These are phyloP conservation scores for Ascoidea tarda DNA, from an alignment of 805 yeast species.

Conservation along the genomic window DNA sequence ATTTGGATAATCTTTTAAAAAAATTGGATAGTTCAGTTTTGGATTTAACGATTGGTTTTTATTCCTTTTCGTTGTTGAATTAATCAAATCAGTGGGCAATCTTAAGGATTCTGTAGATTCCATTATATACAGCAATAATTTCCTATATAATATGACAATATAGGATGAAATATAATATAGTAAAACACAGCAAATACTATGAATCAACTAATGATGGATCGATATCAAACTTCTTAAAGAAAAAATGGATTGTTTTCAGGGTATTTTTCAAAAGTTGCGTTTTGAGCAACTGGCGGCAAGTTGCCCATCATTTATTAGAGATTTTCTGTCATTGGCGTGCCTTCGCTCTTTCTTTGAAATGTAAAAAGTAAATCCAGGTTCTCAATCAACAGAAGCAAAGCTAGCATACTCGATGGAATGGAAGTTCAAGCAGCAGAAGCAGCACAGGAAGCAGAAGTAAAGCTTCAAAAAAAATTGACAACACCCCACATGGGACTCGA, in stretches of 20 bases:
- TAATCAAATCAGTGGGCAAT: too few species aligned
- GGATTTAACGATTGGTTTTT: neutral
- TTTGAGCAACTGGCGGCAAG: neutral
- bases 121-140: neutral
- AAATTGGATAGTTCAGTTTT: neutral
- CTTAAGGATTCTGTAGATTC: slow-evolving; percentile 1
- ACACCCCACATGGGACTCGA: neutral
- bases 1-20: too few species aligned
- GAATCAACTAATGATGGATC: neutral
- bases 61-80: neutral
- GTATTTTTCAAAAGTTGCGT: neutral
- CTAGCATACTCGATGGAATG: too few species aligned
- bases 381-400: neutral
- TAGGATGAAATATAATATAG: too few species aligned
- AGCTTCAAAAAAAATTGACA: neutral
- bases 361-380: neutral
- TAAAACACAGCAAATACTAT: too few species aligned
- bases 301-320: neutral
- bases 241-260: neutral
- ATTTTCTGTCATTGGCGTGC: neutral
- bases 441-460: neutral
- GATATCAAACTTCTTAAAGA: neutral
- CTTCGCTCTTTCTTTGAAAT: neutral
- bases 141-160: too few species aligned
- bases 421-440: too few species aligned